phyloP scores from a whole-genome alignment of 306 rosid genomes.

The Chamaecrista fasciculata region DNA sequence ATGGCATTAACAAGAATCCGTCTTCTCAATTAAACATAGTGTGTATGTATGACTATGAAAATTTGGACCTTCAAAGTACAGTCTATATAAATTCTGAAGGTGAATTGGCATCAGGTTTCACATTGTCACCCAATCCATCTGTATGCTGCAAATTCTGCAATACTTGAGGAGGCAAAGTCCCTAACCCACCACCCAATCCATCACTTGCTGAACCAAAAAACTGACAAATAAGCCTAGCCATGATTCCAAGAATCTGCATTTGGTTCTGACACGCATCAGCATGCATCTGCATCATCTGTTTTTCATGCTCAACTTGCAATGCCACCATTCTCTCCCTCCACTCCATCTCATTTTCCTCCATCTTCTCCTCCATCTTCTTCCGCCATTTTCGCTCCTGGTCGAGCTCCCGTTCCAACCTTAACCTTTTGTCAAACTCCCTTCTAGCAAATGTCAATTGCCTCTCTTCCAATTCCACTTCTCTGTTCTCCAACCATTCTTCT shows the following conservation, averaged over 20 bases:
- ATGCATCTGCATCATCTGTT: constrained; percentile 89
- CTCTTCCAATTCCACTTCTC: constrained; percentile 61
- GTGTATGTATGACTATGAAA: constrained; percentile 5
- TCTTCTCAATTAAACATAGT: not conserved
- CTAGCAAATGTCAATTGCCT: constrained; percentile 49
- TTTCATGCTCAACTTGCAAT: constrained; percentile 89
- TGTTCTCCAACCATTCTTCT: constrained; percentile 51
- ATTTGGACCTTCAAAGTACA: constrained; percentile 5
- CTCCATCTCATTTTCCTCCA: constrained; percentile 86
- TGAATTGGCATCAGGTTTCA: constrained; percentile 76
- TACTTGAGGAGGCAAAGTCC: constrained; percentile 69
- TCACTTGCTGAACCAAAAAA: constrained; percentile 70
- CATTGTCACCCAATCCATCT: constrained; percentile 60
- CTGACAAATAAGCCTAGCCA: constrained; percentile 74
- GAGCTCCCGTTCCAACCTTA: constrained; percentile 52
- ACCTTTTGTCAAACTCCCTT: constrained; percentile 56
- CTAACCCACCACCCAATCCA: constrained; percentile 66
- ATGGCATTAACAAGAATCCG: not conserved
- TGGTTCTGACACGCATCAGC: constrained; percentile 85
- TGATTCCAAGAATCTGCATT: constrained; percentile 81
- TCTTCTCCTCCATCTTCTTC: constrained; percentile 70
- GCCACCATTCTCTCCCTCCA: constrained; percentile 85
- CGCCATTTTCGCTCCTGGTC: constrained; percentile 56
- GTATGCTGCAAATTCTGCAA: constrained; percentile 77
- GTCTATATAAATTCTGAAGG: constrained; percentile 77